Evolutionary conservation across 768 basidiomycete species (phyloP).

Genomic region (Harrya chromipes): DNA sequence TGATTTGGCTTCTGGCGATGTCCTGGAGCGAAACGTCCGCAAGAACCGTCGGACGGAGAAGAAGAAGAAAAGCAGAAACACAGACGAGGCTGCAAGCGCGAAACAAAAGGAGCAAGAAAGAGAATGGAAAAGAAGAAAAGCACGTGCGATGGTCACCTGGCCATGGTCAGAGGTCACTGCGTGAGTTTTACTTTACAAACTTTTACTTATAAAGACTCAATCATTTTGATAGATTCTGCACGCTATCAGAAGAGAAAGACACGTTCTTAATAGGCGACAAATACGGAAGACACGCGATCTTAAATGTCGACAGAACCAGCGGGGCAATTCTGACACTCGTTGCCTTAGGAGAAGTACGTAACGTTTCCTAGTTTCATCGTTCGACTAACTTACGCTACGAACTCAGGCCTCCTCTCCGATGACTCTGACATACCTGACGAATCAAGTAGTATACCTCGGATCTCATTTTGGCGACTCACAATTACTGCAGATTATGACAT

Average conservation of each 20-base stretch:
- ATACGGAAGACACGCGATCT: constrained; percentile 66
- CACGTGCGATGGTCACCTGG: constrained; percentile 61
- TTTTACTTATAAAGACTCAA: neutral
- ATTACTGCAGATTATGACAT: constrained; percentile 54
- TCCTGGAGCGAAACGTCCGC: constrained; percentile 49
- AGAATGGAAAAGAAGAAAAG: constrained; percentile 52
- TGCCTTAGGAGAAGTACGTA: constrained; percentile 68
- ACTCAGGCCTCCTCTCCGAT: constrained; percentile 66
- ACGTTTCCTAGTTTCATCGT: neutral
- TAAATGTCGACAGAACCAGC: constrained; percentile 48
- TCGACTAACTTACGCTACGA: constrained; percentile 5
- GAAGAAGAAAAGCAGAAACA: constrained; percentile 46
- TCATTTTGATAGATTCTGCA: constrained; percentile 44
- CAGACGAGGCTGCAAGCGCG: constrained; percentile 42
- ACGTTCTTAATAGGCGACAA: constrained; percentile 65
- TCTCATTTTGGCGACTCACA: constrained; percentile 84
- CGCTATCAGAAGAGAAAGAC: constrained; percentile 43
- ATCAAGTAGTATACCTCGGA: constrained; percentile 71
- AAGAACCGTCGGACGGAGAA: constrained; percentile 53
- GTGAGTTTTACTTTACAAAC: constrained; percentile 39
- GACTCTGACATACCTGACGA: constrained; percentile 66
- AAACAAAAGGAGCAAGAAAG: constrained; percentile 56
- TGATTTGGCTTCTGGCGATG: constrained; percentile 48
- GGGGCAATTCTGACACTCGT: constrained; percentile 46
- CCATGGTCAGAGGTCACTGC: constrained; percentile 71